Percentiles rank a stretch among this genome's conserved stretches.
Evolutionary conservation across 2,329 filamentous ascomycete species (phyloP).

Genomic region (Drechslerella coelobrocha): DNA sequence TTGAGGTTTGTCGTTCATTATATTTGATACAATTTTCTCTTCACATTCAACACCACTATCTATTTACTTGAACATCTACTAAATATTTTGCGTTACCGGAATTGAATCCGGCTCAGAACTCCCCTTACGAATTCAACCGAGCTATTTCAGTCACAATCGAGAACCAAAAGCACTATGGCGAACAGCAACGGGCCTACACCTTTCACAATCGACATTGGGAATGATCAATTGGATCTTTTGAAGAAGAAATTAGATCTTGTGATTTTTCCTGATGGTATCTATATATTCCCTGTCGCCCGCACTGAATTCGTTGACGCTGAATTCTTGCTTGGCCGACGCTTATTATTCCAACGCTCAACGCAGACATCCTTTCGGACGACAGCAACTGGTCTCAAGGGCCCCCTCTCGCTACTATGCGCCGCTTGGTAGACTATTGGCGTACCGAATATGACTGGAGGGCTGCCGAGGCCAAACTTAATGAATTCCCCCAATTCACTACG

Average conservation of each 20-base stretch:
- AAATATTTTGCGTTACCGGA: too few species aligned
- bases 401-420: slow-evolving; percentile 51
- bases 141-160: not conserved
- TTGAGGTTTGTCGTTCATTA: too few species aligned
- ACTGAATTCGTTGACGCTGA: too few species aligned
- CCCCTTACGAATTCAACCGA: not conserved
- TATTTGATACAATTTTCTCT: too few species aligned
- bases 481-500: slow-evolving; percentile 67
- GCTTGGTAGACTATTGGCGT: slow-evolving; percentile 58
- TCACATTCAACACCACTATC: too few species aligned
- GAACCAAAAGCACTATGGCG: slow-evolving; percentile 7
- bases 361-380: slow-evolving; percentile 21
- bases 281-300: not conserved
- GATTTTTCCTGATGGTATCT: slow-evolving; percentile 30
- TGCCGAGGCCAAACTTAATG: slow-evolving; percentile 67
- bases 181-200: slow-evolving; percentile 14
- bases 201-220: slow-evolving; percentile 24
- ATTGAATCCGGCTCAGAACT: not conserved
- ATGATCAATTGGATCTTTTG: slow-evolving; percentile 13
- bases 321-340: not conserved
- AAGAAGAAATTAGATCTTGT: slow-evolving; percentile 24
- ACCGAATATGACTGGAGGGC: slow-evolving; percentile 68
- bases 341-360: slow-evolving; percentile 7
- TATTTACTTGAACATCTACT: too few species aligned
- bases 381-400: slow-evolving; percentile 50